Evolutionary conservation across 441 rosid species (phyloP), one percentile per base, ranked within the genome.

Genomic region (Populus hybrid): DNA sequence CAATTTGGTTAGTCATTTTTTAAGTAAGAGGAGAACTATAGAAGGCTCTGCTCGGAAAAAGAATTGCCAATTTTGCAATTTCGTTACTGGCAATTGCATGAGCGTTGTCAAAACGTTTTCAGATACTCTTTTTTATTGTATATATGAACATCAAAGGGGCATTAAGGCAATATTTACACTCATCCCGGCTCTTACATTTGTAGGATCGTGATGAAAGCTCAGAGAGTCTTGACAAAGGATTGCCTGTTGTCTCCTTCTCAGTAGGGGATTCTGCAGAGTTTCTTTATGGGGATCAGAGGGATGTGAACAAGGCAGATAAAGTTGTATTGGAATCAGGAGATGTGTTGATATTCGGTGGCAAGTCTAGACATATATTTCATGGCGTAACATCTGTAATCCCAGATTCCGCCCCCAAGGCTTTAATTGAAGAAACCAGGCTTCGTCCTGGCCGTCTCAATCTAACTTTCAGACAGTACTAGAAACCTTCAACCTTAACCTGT

Each of bases 251-350:
- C 21, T 90, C 94, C 32, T 88, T 90, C 75, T 91, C 94, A 23
- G 73, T 91, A 10, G 97, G 95, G 71, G 93, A 91, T 83, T 78
- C 93, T 16, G 95, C 97, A 12, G 92, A 90, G 63, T 91, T 93
- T 82, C 81, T 89, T 57, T 91, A 84, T 23, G 78, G 92, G 63
- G 90, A 89, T 61, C 74, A 77, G 32, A 79, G 90, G 76, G 81
- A 86, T 68, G 78, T n/a, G 8, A 82, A 72, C 18, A 79, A 79
- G 57, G 91, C 92, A 14, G 81, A 87, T 21, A 88, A 59, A 77
- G 79, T 85, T 6, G 18, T 69, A 23, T 77, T 92, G 81, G 86
- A 90, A 77, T 93, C 96, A 20, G 93, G 94, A 80, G 97, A 94
- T 85, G 88, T 91, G 71, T 46, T 94, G 42, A 65, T 92, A 70